Conservation (phyloP, 2,329 filamentous ascomycete species). For the Nothopassalora personata region DNA sequence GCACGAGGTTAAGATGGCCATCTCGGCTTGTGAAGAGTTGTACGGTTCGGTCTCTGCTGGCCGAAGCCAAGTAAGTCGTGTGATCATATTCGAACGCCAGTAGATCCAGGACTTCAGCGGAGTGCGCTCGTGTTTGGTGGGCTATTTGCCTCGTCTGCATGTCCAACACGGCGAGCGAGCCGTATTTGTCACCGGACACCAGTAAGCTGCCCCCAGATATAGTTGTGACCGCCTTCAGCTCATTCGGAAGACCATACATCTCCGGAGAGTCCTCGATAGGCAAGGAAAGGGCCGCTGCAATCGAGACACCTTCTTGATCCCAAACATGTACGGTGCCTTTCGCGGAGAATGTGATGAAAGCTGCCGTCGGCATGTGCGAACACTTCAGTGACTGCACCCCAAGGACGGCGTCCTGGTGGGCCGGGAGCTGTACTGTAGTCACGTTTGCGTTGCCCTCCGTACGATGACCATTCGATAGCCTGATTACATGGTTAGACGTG, state of each 20-base stretch:
- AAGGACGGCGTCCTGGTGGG: conserved; percentile 56
- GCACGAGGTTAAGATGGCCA: conserved; percentile 59
- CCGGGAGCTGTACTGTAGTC: conserved; percentile 42
- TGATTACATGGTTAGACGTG: conserved; percentile 22
- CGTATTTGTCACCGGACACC: conserved; percentile 78
- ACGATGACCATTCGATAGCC: conserved; percentile 11
- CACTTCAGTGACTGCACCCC: conserved; percentile 64
- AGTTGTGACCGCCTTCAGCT: conserved; percentile 54
- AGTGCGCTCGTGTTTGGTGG: conserved; percentile 77
- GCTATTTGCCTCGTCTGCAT: conserved; percentile 55
- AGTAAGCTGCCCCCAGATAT: conserved; percentile 61
- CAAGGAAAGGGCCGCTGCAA: conserved; percentile 55
- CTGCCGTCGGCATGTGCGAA: conserved; percentile 57
- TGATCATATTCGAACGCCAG: conserved; percentile 61
- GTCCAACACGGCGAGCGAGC: conserved; percentile 62
- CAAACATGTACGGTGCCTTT: conserved; percentile 79
- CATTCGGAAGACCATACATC: conserved; percentile 49
- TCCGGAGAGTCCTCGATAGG: conserved; percentile 59
- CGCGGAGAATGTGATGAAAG: conserved; percentile 85
- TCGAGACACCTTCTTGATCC: conserved; percentile 66
- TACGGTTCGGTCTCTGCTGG: conserved; percentile 82
- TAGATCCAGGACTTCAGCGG: conserved; percentile 77
- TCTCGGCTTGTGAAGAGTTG: conserved; percentile 70
- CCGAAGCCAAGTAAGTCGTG: conserved; percentile 68
- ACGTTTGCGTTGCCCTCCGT: conserved; percentile 6